Evolutionary conservation across 116 monocot genomes (phyloP).

Genomic region (Trichopus zeylanicus): DNA sequence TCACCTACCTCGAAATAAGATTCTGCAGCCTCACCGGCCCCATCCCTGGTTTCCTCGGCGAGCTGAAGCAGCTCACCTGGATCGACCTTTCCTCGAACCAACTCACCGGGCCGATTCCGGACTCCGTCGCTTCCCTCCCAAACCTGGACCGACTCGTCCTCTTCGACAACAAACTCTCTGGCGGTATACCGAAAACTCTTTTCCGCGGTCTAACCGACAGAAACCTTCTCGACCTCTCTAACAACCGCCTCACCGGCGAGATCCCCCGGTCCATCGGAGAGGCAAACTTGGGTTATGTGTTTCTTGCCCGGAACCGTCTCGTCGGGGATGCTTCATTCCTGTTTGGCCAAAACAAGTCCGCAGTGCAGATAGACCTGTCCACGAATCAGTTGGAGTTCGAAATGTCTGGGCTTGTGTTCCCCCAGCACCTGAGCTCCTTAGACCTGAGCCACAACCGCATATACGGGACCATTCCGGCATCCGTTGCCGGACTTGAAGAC

Average conservation of each 20-base stretch:
- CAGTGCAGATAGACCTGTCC: conserved; percentile 12
- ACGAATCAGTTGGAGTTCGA: conserved; percentile 17
- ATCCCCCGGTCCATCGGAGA: conserved; percentile 11
- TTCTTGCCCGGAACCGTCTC: conserved; percentile 23
- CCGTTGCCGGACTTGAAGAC: too few relatives aligned
- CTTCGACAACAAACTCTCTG: conserved; percentile 12
- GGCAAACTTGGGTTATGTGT: neutral
- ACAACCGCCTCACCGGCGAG: conserved; percentile 32
- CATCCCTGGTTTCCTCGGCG: conserved; percentile 7
- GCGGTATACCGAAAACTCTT: too few relatives aligned
- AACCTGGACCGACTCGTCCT: conserved; percentile 11
- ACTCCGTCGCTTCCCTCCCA: conserved; percentile 7
- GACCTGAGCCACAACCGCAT: conserved; percentile 21
- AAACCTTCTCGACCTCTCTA: conserved; percentile 20
- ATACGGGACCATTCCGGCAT: neutral
- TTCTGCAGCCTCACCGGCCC: conserved; percentile 14
- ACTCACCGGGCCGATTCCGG: conserved; percentile 17
- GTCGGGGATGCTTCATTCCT: conserved; percentile 11
- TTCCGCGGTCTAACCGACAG: neutral
- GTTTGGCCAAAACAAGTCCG: conserved; percentile 10
- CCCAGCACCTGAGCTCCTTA: neutral
- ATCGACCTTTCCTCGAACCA: conserved; percentile 16
- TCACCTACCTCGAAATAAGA: conserved; percentile 9
- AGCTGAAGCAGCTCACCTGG: conserved; percentile 3
- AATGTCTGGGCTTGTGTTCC: conserved; percentile 10